phyloP scores from a whole-genome alignment of 2,329 filamentous ascomycete genomes.

The Penicillium hordei region DNA sequence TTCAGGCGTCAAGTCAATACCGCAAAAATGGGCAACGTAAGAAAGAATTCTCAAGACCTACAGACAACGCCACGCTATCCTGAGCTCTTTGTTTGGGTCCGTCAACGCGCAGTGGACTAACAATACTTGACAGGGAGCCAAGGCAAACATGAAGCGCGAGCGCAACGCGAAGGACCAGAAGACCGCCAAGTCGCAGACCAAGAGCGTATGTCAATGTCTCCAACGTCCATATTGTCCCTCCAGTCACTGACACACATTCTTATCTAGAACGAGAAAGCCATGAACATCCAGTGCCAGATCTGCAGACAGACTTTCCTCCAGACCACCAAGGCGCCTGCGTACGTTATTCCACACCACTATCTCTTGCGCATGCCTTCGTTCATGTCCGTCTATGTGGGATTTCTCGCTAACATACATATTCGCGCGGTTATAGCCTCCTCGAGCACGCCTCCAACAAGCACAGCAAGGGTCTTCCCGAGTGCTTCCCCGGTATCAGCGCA shows the following conservation, averaged over 20 bases:
- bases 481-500: conserved; percentile 57
- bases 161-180: conserved; percentile 65
- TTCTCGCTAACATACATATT: conserved; percentile 10
- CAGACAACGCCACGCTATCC: background rate
- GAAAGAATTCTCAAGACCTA: background rate
- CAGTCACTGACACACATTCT: conserved; percentile 7
- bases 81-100: background rate
- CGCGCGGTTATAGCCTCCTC: conserved; percentile 47
- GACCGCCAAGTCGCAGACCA: conserved; percentile 65
- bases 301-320: conserved; percentile 79
- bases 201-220: conserved; percentile 56
- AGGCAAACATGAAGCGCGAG: conserved; percentile 70
- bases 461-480: conserved; percentile 68
- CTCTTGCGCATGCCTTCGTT: background rate
- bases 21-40: conserved; percentile 30
- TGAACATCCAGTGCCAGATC: conserved; percentile 72
- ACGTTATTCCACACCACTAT: background rate
- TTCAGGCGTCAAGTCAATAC: conserved; percentile 32
- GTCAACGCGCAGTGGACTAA: conserved; percentile 13
- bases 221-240: background rate
- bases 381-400: background rate
- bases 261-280: conserved; percentile 67
- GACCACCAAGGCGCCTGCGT: conserved; percentile 69
- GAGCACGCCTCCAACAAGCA: conserved; percentile 77
- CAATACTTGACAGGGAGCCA: conserved; percentile 51